phyloP scores from a whole-genome alignment of 306 rosid species.

The Glycyrrhiza uralensis region DNA sequence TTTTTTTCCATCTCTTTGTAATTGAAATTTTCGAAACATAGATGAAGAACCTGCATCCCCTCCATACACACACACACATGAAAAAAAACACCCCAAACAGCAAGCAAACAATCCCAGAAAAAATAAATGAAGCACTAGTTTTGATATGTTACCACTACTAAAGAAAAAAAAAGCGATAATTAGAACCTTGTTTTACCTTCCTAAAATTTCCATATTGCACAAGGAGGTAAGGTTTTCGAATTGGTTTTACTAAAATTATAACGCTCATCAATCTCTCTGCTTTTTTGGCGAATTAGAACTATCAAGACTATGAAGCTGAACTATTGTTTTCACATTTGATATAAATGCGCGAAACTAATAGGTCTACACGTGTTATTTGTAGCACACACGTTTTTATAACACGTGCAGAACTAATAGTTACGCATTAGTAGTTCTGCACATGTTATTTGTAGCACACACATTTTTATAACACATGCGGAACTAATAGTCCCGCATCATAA shows the following conservation, averaged over 20 bases:
- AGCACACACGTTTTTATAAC: too few species aligned
- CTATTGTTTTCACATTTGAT: too few species aligned
- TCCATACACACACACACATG: not conserved
- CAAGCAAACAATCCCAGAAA: not conserved
- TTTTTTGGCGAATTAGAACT: slow-evolving; percentile 76
- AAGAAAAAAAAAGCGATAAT: not conserved
- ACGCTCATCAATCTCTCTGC: slow-evolving; percentile 64
- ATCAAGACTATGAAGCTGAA: slow-evolving; percentile 72
- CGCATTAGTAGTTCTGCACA: too few species aligned
- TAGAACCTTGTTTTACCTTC: slow-evolving; percentile 66
- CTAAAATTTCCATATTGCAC: slow-evolving; percentile 64
- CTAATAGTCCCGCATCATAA: too few species aligned
- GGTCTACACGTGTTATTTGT: too few species aligned
- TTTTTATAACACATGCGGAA: too few species aligned
- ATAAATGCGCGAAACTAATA: too few species aligned
- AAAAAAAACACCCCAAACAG: slow-evolving; percentile 8
- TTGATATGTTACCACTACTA: slow-evolving; percentile 11
- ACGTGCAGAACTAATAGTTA: too few species aligned
- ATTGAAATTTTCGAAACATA: slow-evolving; percentile 70
- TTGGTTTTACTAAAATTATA: slow-evolving; percentile 43
- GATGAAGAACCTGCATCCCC: slow-evolving; percentile 72
- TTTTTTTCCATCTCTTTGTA: slow-evolving; percentile 90
- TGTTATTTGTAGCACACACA: too few species aligned
- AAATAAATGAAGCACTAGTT: not conserved
- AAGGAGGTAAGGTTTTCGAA: slow-evolving; percentile 57